Evolutionary conservation across 495 filamentous ascomycete species (phyloP), one percentile per base, ranked within the genome.

Genomic region (Penicillium bialowiezense): DNA sequence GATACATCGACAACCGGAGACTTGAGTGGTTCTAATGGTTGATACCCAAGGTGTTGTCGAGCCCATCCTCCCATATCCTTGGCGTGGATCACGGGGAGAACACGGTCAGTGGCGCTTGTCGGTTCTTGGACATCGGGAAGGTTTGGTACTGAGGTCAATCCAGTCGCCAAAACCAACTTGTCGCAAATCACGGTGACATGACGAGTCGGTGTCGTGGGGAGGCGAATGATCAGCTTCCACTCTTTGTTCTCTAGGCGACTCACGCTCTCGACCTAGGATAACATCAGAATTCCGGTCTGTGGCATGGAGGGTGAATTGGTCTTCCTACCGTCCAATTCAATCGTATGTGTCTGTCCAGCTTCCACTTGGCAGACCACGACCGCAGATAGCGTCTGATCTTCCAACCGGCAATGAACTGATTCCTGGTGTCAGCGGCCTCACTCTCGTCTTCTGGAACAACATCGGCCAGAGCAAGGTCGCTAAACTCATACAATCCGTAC

Each of bases 161-260:
- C 87, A 0, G 84, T 85, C 3, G 84, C 84, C 13, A 88, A 48
- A 24, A 89, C 70, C n/a, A 90, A 69, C 57, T 85, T 89, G 13
- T 65, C 57, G 29, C 80, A 75, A 5, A 59, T 51, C 1, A 86
- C 52, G 14, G 54, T 55, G 7, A 62, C 40, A 2, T 17, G 18
- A 1, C 6, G 47, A 4, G 4, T 3, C 0, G 44, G 23, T 14
- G 5, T 13, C 3, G 49, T 38, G 7, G 23, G 19, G 19, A 49
- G n/a, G 7, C 18, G 40, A n/a, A 69, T 54, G 0, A 45, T 28
- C 21, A 67, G 52, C 44, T 54, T 41, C 62, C 63, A 69, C 46
- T 64, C 40, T 21, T 52, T 58, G 15, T 39, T 64, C 40, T 50
- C 50, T 2, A 65, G 53, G 8, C 65, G 61, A 19, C 49, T 44